Base-by-base conservation (phyloP, 768 basidiomycete species). In the Asterophora parasitica region DNA sequence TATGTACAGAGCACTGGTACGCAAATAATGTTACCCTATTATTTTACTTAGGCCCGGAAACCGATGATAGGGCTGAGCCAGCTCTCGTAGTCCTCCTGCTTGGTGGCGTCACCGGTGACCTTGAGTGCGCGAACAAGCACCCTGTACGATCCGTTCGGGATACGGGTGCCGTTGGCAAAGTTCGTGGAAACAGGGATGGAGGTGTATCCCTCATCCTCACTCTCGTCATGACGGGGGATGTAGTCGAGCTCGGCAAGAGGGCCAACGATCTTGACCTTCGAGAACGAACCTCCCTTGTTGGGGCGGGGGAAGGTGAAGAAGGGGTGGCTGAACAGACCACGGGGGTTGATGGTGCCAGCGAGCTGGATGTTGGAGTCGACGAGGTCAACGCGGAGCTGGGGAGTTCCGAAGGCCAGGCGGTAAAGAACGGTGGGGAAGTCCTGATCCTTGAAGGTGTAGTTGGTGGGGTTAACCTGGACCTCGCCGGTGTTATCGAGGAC, bases 381-480 rank as follows among this genome's bases (percentile, higher is more conserved):
- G 11, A 82, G 69, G 52, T 81, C 79, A 12, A 75, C 54, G 11
- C 69, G 66, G 36, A 80, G 52, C 11, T 60, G 45, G 2, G 76
- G 68, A 2, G 78, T 75, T 13, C 81, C 81, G 48, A 81, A 80
- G 0, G 58, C 64, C 30, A 60, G 68, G 62, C 75, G 67, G 59
- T 61, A 72, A 1, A 75, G 46, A 4, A 76, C 47, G 8, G 65
- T 64, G 0, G 76, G 77, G 54, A 66, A 67, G 55, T 77, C 70
- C 8, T 50, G 61, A 12, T 59, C 66, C 0, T 63, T 65, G 49
- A 79, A 77, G 3, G 77, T 74, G 53, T 76, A 78, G 55, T 75
- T 76, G 11, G 62, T 60, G 10, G 76, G 62, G 6, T 44, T 63
- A 1, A 46, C 54, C 54, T 78, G 71, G 36, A 73, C 55, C 49